Conservation (phyloP, 2,329 filamentous ascomycete genomes). For the Bipolaris sorokiniana region DNA sequence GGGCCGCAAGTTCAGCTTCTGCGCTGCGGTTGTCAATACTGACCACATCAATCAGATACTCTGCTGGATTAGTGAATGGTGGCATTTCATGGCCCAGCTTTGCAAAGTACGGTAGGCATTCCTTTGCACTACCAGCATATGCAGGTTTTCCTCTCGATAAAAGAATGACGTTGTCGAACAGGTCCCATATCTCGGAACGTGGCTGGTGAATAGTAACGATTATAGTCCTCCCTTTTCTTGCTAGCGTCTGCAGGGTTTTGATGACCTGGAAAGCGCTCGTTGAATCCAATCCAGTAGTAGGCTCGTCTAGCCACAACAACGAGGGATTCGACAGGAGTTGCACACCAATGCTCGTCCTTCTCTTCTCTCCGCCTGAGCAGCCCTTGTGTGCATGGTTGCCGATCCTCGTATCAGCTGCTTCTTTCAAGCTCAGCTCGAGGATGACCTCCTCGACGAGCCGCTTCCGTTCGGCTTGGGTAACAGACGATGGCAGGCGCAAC, state of each 20-base stretch:
- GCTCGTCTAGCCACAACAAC: slow-evolving; percentile 78
- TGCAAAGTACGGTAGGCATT: slow-evolving; percentile 70
- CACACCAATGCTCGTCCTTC: slow-evolving; percentile 76
- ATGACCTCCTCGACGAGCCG: slow-evolving; percentile 78
- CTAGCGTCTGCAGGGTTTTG: slow-evolving; percentile 70
- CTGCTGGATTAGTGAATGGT: slow-evolving; percentile 77
- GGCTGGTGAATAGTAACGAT: slow-evolving; percentile 80
- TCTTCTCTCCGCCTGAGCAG: slow-evolving; percentile 80
- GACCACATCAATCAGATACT: slow-evolving; percentile 75
- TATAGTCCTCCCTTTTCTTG: slow-evolving; percentile 71
- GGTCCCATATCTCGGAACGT: slow-evolving; percentile 77
- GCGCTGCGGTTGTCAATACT: slow-evolving; percentile 74
- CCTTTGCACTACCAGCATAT: slow-evolving; percentile 66
- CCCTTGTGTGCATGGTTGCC: slow-evolving; percentile 74
- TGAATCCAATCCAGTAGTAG: slow-evolving; percentile 78
- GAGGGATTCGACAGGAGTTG: slow-evolving; percentile 81
- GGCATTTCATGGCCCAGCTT: slow-evolving; percentile 66
- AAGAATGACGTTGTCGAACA: slow-evolving; percentile 75
- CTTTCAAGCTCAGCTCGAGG: slow-evolving; percentile 74
- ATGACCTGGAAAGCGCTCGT: slow-evolving; percentile 78
- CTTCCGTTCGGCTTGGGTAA: slow-evolving; percentile 63
- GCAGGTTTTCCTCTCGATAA: slow-evolving; percentile 71
- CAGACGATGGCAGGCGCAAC: slow-evolving; percentile 69
- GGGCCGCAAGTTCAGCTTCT: slow-evolving; percentile 67
- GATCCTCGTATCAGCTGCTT: slow-evolving; percentile 76